Evolutionary conservation across 192 early-diverging fungal species (phyloP), one percentile per base, ranked within the genome.

Genomic region (Coemansia brasiliensis): DNA sequence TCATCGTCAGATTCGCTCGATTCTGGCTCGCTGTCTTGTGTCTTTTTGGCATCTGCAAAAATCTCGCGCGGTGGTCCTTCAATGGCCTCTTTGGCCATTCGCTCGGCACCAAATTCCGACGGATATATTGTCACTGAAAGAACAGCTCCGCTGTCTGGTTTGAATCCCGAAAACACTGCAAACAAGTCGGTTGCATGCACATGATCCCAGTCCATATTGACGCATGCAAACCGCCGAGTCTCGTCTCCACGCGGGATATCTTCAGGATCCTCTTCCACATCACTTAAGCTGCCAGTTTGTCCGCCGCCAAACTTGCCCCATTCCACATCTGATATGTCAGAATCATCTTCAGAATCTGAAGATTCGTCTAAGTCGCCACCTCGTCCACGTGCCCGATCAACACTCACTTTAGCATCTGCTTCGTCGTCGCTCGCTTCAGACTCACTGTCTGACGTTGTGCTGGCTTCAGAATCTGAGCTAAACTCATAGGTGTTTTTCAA

Each of bases 191-290:
- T 62, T 0, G 95, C 86, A 55, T 91, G 93, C 52, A 98, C 80
- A 52, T 98, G 85, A 62, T 93, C 90, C 96, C 96, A 97, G 67
- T 98, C 94, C 85, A 98, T 67, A 61, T 96, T 94, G 21, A 97
- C 90, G 11, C 85, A 83, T 15, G 94, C 96, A 53, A 97, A 85
- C 20, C 94, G 80, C 20, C 67, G 62, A 1, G 94, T 88, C 50
- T 85, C 78, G 18, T 82, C 77, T 13, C 90, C 80, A 3, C 79
- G 63, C 1, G 83, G 81, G 24, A 86, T 72, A 5, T 83, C 57
- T 17, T 80, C 83, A 6, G 81, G 74, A 21, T 86, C 81, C 16
- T 82, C 83, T 17, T 82, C 72, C 17, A 86, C 72, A n/a, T 86
- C 83, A 46, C 78, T 76, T 22, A 67, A 58, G n/a, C 65, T 82